Evolutionary conservation across 164 flowering plant genomes (phyloP), one percentile per base, ranked within the genome.

Genomic region (Cinnamomum chago): DNA sequence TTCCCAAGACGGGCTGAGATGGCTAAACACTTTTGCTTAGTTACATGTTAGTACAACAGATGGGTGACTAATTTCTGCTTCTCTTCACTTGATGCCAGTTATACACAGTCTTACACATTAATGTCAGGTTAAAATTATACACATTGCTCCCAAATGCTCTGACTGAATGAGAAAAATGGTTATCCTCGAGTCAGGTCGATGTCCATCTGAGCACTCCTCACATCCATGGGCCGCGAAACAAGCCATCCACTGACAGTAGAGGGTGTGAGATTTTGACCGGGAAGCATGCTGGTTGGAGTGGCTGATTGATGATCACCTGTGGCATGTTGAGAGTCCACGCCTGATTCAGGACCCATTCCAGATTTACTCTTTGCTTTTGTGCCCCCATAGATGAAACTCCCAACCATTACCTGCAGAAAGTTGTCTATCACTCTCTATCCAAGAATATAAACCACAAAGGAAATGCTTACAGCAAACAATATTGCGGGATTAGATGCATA

Each of bases 161-260:
- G 55, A 69, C 64, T 25, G 78, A 71, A 68, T 25, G 60, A 1
- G 62, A 9, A 50, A 35, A 47, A 65, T 20, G 10, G 40, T 89
- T 86, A 88, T 81, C 94, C 90, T 5, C 91, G 89, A 3, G 85
- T 88, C 84, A 92, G 83, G 86, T 92, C 92, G 72, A 92, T 90
- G 68, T 86, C 95, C 23, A 88, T 80, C 68, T 85, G 88, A 33
- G 84, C 78, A 70, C 78, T 81, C 70, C 84, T 88, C 83, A 81
- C 62, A 71, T 86, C 90, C 72, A 83, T 60, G 15, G 85, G 80
- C 70, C 86, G 84, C 0, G 92, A 84, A 75, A 84, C 84, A 3
- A 88, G 86, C 95, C 94, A 92, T 20, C 72, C 75, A 47, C 81
- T 81, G 66, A 77, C 72, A 62, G 80, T 23, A 83, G 30, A 28